Evolutionary conservation across 2,329 filamentous ascomycete genomes (phyloP).

Genomic region (Pseudofabraea citricarpa): DNA sequence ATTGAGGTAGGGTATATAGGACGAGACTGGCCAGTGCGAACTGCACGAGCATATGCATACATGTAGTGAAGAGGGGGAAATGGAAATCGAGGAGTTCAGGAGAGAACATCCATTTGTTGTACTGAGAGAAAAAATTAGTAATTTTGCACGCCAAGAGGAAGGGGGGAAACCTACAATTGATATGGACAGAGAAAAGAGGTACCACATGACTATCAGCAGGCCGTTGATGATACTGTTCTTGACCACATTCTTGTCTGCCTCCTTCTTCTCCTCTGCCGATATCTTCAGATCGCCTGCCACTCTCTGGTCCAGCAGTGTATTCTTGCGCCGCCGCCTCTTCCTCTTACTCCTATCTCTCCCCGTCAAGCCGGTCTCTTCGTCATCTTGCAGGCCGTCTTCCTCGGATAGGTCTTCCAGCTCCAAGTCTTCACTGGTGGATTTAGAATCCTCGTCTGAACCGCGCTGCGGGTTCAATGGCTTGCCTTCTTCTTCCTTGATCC

Average conservation of each 20-base stretch:
- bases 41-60: conserved; percentile 93
- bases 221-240: conserved; percentile 68
- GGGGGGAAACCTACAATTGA: conserved; percentile 63
- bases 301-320: conserved; percentile 65
- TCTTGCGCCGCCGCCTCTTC: conserved; percentile 60
- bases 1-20: conserved; percentile 74
- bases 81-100: conserved; percentile 80
- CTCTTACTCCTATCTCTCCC: conserved; percentile 65
- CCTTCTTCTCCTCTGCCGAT: conserved; percentile 66
- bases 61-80: conserved; percentile 92
- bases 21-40: conserved; percentile 75
- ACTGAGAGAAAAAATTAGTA: too few relatives aligned
- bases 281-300: conserved; percentile 56
- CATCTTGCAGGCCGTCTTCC: conserved; percentile 72
- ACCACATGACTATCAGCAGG: conserved; percentile 82
- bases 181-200: conserved; percentile 86
- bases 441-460: conserved; percentile 20
- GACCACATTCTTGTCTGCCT: conserved; percentile 71
- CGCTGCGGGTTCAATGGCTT: conserved; percentile 14
- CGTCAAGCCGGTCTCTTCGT: conserved; percentile 87
- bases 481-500: conserved; percentile 12
- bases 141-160: too few relatives aligned
- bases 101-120: conserved; percentile 99
- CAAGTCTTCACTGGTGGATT: conserved; percentile 41
- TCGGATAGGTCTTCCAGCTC: conserved; percentile 55